Conservation (phyloP, 2,329 filamentous ascomycete species). For the Colletotrichum lentis region DNA sequence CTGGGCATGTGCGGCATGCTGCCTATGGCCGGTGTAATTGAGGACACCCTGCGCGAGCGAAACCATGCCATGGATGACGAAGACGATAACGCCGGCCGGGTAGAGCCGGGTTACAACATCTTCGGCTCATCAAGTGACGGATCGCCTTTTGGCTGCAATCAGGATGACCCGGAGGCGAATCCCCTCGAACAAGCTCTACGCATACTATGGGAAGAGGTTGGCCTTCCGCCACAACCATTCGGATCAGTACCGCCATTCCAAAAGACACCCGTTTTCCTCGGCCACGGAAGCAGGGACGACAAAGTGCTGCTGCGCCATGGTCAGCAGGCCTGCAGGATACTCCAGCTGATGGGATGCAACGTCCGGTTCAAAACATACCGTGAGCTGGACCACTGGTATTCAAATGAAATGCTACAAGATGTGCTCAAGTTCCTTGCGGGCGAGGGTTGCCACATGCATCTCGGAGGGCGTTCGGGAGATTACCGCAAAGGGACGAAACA, state of each 20-base stretch:
- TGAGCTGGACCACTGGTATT: slow-evolving; percentile 57
- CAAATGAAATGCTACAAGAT: slow-evolving; percentile 51
- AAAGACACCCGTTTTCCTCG: slow-evolving; percentile 54
- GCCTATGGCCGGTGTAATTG: slow-evolving; percentile 50
- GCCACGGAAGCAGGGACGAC: slow-evolving; percentile 54
- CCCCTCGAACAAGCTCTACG: background rate
- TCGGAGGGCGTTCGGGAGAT: too few species aligned
- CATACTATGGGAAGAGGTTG: slow-evolving; percentile 21
- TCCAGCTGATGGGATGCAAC: slow-evolving; percentile 48
- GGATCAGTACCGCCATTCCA: slow-evolving; percentile 34
- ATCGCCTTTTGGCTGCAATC: background rate
- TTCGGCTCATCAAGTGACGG: background rate
- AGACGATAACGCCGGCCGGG: background rate
- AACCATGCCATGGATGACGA: background rate
- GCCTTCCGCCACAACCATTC: slow-evolving; percentile 5
- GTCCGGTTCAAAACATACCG: slow-evolving; percentile 52
- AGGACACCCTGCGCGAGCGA: slow-evolving; percentile 31
- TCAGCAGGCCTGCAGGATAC: slow-evolving; percentile 44
- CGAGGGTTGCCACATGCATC: too few species aligned
- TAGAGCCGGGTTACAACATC: background rate
- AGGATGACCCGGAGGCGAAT: background rate
- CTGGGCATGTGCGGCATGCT: slow-evolving; percentile 58
- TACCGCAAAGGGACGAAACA: background rate
- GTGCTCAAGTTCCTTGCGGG: slow-evolving; percentile 46
- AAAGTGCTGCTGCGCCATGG: slow-evolving; percentile 52